Conservation (phyloP, 208 protist species). For the Plasmodiophora brassicae region DNA sequence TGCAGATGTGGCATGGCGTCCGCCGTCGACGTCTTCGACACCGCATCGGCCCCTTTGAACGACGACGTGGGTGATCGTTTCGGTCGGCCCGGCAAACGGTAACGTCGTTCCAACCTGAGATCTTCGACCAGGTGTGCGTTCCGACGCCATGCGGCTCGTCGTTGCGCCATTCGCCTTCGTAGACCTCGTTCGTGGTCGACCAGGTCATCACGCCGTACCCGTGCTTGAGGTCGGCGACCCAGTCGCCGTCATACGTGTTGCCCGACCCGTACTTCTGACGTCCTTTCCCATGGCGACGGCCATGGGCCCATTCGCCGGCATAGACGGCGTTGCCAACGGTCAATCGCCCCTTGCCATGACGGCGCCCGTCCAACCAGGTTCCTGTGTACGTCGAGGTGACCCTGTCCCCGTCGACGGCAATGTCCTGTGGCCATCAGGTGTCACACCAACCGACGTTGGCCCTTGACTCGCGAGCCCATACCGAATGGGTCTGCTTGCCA, state of each 20-base stretch:
- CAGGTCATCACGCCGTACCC: background rate
- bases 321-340: background rate
- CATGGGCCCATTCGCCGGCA: background rate
- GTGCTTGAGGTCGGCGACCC: background rate
- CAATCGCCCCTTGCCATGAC: background rate
- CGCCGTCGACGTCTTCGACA: background rate
- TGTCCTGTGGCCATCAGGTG: too few relatives aligned
- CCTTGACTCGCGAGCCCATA: too few relatives aligned
- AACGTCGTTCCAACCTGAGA: background rate
- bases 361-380: background rate
- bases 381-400: background rate
- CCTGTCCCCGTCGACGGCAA: too few relatives aligned
- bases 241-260: background rate
- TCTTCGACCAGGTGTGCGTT: background rate
- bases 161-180: background rate
- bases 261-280: background rate
- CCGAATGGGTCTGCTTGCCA: too few relatives aligned
- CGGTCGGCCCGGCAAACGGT: background rate
- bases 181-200: background rate
- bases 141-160: background rate
- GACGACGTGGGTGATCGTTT: background rate
- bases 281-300: background rate
- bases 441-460: too few relatives aligned
- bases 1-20: background rate
- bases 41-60: background rate